Evolutionary conservation across 2,329 filamentous ascomycete genomes (phyloP).

Genomic region (Hirsutella thompsonii): DNA sequence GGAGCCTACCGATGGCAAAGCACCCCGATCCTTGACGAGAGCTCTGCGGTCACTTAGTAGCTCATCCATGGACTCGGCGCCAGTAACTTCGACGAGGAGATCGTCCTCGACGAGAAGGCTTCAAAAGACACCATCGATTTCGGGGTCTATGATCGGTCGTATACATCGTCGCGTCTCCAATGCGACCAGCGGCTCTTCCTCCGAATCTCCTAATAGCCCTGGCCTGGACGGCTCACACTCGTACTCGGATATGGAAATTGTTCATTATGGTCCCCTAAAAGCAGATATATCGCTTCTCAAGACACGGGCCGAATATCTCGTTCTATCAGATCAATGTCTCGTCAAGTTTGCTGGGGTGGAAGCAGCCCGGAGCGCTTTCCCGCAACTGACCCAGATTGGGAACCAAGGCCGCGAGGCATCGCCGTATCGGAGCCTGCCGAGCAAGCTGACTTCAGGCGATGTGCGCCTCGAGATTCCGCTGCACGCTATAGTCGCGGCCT

Average conservation of each 20-base stretch:
- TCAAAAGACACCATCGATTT: conserved; percentile 24
- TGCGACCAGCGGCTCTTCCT: conserved; percentile 14
- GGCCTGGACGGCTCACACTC: conserved; percentile 17
- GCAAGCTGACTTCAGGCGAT: conserved; percentile 20
- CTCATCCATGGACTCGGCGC: conserved; percentile 26
- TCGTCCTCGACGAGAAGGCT: conserved; percentile 19
- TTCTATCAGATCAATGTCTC: conserved; percentile 36
- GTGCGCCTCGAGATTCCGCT: conserved; percentile 34
- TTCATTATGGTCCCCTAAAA: conserved; percentile 35
- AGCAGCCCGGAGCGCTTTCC: conserved; percentile 34
- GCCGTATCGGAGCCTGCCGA: conserved; percentile 10
- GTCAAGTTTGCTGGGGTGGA: conserved; percentile 35
- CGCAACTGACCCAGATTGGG: conserved; percentile 23
- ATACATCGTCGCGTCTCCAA: conserved; percentile 25
- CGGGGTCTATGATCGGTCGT: conserved; percentile 27
- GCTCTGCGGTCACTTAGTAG: conserved; percentile 26
- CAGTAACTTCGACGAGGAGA: conserved; percentile 17
- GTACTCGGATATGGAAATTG: conserved; percentile 24
- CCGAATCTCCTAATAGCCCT: conserved; percentile 15
- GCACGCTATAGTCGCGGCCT: conserved; percentile 36
- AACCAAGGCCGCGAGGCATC: conserved; percentile 9
- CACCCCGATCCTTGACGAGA: conserved; percentile 21
- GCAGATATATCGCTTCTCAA: conserved; percentile 35
- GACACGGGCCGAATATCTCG: conserved; percentile 35
- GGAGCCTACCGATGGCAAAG: conserved; percentile 17